phyloP scores from a whole-genome alignment of 768 basidiomycete species.

The Serpula lacrymans region DNA sequence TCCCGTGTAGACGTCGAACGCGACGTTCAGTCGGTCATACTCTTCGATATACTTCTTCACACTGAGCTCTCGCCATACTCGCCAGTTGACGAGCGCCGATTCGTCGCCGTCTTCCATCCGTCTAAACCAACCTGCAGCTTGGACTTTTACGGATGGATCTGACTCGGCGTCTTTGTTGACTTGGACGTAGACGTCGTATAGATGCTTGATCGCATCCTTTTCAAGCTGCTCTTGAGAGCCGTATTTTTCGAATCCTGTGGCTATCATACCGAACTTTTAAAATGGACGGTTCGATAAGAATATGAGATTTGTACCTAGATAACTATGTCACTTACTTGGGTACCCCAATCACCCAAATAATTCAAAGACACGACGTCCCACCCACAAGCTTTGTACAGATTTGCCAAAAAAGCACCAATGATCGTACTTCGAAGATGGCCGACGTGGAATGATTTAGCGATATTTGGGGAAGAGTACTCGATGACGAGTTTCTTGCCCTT shows the following conservation, averaged over 20 bases:
- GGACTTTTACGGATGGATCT: conserved; percentile 67
- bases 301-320: not conserved
- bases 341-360: conserved; percentile 98
- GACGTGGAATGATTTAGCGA: conserved; percentile 97
- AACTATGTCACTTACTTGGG: conserved; percentile 59
- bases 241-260: conserved; percentile 88
- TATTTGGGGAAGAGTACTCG: conserved; percentile 96
- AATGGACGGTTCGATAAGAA: no score
- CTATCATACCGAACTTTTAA: conserved; percentile 77
- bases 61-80: conserved; percentile 87
- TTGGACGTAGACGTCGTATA: conserved; percentile 93
- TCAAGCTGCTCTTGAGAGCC: conserved; percentile 82
- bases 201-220: conserved; percentile 89
- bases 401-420: conserved; percentile 91
- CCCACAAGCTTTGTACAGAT: conserved; percentile 88
- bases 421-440: conserved; percentile 98
- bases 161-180: conserved; percentile 81
- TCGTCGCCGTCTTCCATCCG: conserved; percentile 95
- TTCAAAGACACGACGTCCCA: conserved; percentile 93
- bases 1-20: conserved; percentile 90
- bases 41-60: conserved; percentile 86
- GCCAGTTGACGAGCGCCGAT: conserved; percentile 81
- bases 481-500: conserved; percentile 81
- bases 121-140: conserved; percentile 86
- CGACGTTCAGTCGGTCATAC: conserved; percentile 85